Percentiles rank a stretch among this genome's conserved stretches.
These are phyloP conservation scores for Citrullus amarus DNA, from an alignment of 306 rosid species.

Conservation along the genomic window DNA sequence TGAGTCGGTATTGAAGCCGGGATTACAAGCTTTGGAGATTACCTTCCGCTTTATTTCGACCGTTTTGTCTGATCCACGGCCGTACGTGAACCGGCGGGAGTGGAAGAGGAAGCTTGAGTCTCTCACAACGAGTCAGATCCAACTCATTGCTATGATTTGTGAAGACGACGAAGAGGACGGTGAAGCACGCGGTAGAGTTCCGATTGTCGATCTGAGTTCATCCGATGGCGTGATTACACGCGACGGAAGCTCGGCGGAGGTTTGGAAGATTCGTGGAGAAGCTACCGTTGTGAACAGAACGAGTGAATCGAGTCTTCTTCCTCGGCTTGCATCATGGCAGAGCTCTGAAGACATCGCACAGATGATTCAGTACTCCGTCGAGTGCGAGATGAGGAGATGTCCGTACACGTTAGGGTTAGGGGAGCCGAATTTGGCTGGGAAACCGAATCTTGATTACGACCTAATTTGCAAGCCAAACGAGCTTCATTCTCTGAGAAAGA, in stretches of 20 bases:
- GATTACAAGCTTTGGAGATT: slow-evolving; percentile 62
- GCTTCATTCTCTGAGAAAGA: slow-evolving; percentile 32
- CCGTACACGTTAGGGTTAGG: slow-evolving; percentile 75
- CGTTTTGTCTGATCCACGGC: slow-evolving; percentile 55
- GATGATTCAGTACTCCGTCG: slow-evolving; percentile 47
- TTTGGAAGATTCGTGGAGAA: slow-evolving; percentile 32
- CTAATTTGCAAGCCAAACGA: slow-evolving; percentile 55
- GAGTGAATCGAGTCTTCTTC: slow-evolving; percentile 65
- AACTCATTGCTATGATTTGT: slow-evolving; percentile 44
- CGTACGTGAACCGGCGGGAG: slow-evolving; percentile 54
- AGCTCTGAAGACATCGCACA: slow-evolving; percentile 36
- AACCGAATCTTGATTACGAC: slow-evolving; percentile 65
- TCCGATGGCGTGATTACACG: slow-evolving; percentile 27
- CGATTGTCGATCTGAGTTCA: slow-evolving; percentile 31
- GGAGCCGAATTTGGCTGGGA: slow-evolving; percentile 54
- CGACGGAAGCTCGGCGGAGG: slow-evolving; percentile 40
- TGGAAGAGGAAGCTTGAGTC: slow-evolving; percentile 60
- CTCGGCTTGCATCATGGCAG: slow-evolving; percentile 67
- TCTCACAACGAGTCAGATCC: slow-evolving; percentile 38
- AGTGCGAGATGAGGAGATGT: slow-evolving; percentile 57
- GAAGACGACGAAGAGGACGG: slow-evolving; percentile 51
- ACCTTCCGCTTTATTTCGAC: slow-evolving; percentile 65
- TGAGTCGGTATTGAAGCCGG: slow-evolving; percentile 64
- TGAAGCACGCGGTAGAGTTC: slow-evolving; percentile 40
- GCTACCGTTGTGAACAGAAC: slow-evolving; percentile 36